Evolutionary conservation across 768 basidiomycete species (phyloP), one percentile per base, ranked within the genome.

Genomic region (Naganishia vaughanmartiniae): DNA sequence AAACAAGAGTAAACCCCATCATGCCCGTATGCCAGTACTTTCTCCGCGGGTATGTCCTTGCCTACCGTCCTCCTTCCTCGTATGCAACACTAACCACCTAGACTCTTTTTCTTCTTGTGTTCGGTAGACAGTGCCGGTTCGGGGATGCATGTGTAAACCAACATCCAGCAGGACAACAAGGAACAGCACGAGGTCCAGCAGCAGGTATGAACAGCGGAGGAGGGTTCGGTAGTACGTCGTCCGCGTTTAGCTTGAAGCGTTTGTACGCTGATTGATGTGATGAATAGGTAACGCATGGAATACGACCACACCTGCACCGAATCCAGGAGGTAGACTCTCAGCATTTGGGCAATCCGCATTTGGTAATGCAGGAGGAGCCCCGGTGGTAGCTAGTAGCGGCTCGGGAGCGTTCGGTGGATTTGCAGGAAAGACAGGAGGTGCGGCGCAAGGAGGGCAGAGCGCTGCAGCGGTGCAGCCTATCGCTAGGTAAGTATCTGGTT

Each of bases 11-110:
- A 42, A 12, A 60, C 6, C 7, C n/a, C 31, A 39, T 15, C 66
- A 69, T 69, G 67, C 14, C 67, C 12, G 55, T 69, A 33, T 69
- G 67, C 39, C 67, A 69, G 31, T 69, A 33, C 55, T 69, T 69
- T 42, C 54, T 69, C 33, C 51, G 36, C 21, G 66, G 66, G 66
- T 67, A 19, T 6, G 65, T 48, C 31, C n/a, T 12, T 24, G 19
- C 33, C 31, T n/a, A n/a, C 31, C 60, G 19, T 42, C 31, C 30
- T 11, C 33, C 31, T 12, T 34, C 21, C 60, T 36, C 34, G 34
- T 5, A 36, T 36, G 34, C 12, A 36, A 36, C 2, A 15, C 42
- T 42, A 9, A 42, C 42, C 42, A 42, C 14, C 57, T 17, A 10
- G 9, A n/a, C 36, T n/a, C 15, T 34, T 19, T 39, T 33, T 1